Evolutionary conservation across 768 basidiomycete species (phyloP).

Genomic region (Lyophyllum shimeji): DNA sequence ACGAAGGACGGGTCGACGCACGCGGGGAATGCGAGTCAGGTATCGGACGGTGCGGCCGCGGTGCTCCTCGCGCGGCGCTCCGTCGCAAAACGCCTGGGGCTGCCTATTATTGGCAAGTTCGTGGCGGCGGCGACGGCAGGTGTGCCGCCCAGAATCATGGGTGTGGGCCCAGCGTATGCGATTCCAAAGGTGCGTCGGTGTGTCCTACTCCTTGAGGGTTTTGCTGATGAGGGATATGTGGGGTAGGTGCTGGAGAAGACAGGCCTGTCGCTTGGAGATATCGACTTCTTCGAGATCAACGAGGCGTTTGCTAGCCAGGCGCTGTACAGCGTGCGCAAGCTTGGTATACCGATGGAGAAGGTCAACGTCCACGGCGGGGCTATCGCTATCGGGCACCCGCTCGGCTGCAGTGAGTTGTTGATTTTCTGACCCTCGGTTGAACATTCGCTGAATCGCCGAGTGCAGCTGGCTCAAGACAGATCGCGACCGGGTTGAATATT

Average conservation of each 20-base stretch:
- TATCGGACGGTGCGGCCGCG: conserved; percentile 92
- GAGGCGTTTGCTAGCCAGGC: conserved; percentile 90
- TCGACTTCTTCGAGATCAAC: conserved; percentile 93
- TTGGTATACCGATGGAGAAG: conserved; percentile 73
- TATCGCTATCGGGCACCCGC: conserved; percentile 88
- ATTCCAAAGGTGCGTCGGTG: conserved; percentile 56
- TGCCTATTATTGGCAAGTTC: conserved; percentile 80
- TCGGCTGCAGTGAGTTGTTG: conserved; percentile 45
- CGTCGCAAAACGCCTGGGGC: conserved; percentile 75
- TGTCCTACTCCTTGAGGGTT: not conserved
- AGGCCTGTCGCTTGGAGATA: conserved; percentile 64
- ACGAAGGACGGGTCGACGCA: conserved; percentile 72
- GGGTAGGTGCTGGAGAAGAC: conserved; percentile 52
- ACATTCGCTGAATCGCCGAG: too few relatives aligned
- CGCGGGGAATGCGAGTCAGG: conserved; percentile 84
- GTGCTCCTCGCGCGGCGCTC: conserved; percentile 82
- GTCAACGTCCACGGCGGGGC: conserved; percentile 89
- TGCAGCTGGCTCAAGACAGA: conserved; percentile 87
- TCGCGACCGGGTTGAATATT: conserved; percentile 82
- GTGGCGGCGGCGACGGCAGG: conserved; percentile 70
- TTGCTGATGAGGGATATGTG: not conserved
- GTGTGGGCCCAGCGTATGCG: conserved; percentile 88
- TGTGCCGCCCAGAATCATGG: conserved; percentile 91
- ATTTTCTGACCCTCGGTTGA: too few relatives aligned
- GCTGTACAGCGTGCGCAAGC: conserved; percentile 66